Conservation (phyloP, 495 filamentous ascomycete species). For the Podospora pseudoanserina region DNA sequence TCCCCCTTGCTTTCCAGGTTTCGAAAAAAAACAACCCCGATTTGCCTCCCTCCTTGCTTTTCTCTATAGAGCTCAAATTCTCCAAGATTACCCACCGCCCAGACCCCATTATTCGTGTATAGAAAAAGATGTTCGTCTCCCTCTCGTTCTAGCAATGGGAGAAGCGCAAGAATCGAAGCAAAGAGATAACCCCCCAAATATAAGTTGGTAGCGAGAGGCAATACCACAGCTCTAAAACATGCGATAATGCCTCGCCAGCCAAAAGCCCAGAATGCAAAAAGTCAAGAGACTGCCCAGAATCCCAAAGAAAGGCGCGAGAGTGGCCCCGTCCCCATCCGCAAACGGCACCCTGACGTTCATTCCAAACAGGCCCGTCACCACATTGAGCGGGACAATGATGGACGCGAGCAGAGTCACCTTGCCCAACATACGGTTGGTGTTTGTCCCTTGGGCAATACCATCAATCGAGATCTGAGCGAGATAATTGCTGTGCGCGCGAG, state of each 20-base stretch:
- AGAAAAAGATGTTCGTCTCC: background rate
- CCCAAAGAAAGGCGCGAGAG: slow-evolving; percentile 72
- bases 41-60: background rate
- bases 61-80: background rate
- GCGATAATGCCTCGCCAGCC: slow-evolving; percentile 27
- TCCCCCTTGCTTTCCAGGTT: background rate
- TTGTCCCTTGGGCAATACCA: slow-evolving; percentile 74
- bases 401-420: slow-evolving; percentile 95
- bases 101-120: background rate
- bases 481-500: slow-evolving; percentile 92
- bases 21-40: background rate
- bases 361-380: slow-evolving; percentile 92
- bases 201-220: background rate
- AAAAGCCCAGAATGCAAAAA: slow-evolving; percentile 55
- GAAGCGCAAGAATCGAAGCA: background rate
- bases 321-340: slow-evolving; percentile 35
- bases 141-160: background rate
- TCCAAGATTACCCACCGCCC: background rate
- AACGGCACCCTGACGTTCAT: slow-evolving; percentile 94
- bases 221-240: slow-evolving; percentile 21
- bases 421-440: slow-evolving; percentile 78
- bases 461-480: slow-evolving; percentile 91
- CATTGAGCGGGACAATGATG: slow-evolving; percentile 92
- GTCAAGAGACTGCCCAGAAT: slow-evolving; percentile 65
- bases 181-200: background rate